These are phyloP conservation scores for Mycena floridula DNA, from an alignment of 768 basidiomycete species.

Conservation along the genomic window DNA sequence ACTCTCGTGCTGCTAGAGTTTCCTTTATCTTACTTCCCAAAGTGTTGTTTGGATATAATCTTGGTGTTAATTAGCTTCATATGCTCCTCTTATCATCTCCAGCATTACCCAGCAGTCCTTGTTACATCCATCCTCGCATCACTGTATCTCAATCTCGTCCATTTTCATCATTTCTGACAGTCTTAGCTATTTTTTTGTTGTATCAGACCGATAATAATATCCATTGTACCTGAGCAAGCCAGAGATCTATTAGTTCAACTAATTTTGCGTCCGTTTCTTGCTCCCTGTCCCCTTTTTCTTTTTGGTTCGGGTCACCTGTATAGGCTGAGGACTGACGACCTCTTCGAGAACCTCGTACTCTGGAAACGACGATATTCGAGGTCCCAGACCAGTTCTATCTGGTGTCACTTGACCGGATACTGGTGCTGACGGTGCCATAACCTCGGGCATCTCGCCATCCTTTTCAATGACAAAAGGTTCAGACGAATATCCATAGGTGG, in stretches of 20 bases:
- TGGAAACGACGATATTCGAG: slow-evolving; percentile 32
- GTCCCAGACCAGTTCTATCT: slow-evolving; percentile 13
- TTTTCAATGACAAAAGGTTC: slow-evolving; percentile 62
- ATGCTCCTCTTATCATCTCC: neutral
- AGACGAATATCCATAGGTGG: slow-evolving; percentile 31
- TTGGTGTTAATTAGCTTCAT: neutral
- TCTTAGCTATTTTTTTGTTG: neutral
- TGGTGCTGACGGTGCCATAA: slow-evolving; percentile 10
- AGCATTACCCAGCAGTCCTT: neutral
- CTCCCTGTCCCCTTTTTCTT: slow-evolving; percentile 57
- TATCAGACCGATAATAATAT: neutral
- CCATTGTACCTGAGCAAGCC: neutral
- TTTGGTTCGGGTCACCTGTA: slow-evolving; percentile 70
- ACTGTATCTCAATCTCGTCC: neutral
- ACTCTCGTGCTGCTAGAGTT: neutral
- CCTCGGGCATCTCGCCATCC: slow-evolving; percentile 80
- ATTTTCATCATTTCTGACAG: neutral
- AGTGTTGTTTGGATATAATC: neutral
- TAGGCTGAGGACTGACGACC: slow-evolving; percentile 56
- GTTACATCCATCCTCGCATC: neutral
- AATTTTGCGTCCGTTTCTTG: slow-evolving; percentile 53
- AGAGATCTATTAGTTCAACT: neutral
- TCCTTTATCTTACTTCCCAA: neutral
- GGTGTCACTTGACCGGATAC: slow-evolving; percentile 20
- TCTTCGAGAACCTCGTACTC: slow-evolving; percentile 50